These are phyloP conservation scores for Cyclostephanos tholiformis DNA, from an alignment of 108 stramenopile genomes.

Conservation along the genomic window DNA sequence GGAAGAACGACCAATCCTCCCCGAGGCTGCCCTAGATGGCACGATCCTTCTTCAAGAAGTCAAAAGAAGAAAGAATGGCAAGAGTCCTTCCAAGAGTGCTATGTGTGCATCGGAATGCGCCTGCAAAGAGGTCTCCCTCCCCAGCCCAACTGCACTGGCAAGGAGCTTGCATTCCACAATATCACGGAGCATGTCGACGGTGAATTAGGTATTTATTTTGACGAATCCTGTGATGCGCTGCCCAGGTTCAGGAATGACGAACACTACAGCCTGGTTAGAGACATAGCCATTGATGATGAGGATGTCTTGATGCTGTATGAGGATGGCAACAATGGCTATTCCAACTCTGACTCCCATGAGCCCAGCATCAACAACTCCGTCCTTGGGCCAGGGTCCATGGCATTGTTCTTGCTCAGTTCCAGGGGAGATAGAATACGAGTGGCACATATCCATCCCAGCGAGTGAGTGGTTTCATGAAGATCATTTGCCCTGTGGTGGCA, in stretches of 20 bases:
- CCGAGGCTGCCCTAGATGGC: constrained; percentile 7
- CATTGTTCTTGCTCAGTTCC: not conserved
- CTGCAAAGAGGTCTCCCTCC: constrained; percentile 11
- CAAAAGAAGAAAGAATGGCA: constrained; percentile 4
- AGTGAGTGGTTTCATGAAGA: not conserved
- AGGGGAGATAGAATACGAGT: not conserved
- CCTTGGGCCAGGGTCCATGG: not conserved
- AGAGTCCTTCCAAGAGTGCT: not conserved
- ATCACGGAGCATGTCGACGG: not conserved
- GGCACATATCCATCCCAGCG: not conserved
- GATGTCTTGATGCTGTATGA: constrained; percentile 6
- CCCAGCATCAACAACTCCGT: not conserved
- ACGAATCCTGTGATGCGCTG: not conserved
- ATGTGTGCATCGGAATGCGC: constrained; percentile 1
- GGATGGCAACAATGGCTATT: constrained; percentile 1
- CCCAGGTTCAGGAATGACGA: not conserved
- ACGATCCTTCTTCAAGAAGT: constrained; percentile 5
- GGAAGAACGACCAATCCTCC: not conserved
- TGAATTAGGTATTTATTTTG: not conserved
- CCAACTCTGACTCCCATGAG: not conserved
- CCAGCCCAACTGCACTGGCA: not conserved
- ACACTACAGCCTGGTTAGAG: not conserved
- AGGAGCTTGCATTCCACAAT: not conserved
- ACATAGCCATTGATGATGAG: not conserved
- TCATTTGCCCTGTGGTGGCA: not conserved